Base-by-base conservation (phyloP, 2,329 filamentous ascomycete genomes). In the Proliferodiscus dingleyae region DNA sequence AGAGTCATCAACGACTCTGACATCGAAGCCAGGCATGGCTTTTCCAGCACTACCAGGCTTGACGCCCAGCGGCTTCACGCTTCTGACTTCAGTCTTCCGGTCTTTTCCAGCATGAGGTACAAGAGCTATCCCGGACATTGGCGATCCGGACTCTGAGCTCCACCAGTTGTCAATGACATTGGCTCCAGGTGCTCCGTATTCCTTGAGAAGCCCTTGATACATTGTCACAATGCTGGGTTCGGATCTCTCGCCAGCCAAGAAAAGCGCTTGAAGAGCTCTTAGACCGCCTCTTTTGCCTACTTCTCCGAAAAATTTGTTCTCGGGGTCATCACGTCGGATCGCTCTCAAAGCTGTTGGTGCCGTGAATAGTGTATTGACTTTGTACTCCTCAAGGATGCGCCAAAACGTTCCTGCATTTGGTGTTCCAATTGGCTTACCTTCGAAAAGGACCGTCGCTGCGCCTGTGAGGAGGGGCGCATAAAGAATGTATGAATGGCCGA, bases 361-460 rank as follows among this genome's bases (percentile, higher is more conserved):
- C 0, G 90, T 95, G 63, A 87, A 95, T 57, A 95, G 72, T 5
- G 80, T 78, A 50, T 87, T 94, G 44, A 94, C 89, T 59, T 83
- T 83, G 71, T 96, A 85, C 58, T 94, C 86, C 54, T 89, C 83
- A 3, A 94, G 67, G 15, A 95, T 80, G 2, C 89, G 75, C 90
- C 90, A 97, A 63, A 96, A 93, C 0, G 85, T 85, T 5, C 87
- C 85, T 1, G 89, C 86, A 57, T 95, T 83, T 0, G 90, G 90
- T 0, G 89, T 95, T 4, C 89, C 89, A 10, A 95, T 74, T 0
- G 90, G 90, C 56, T 96, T 96, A n/a, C 90, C 91, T 68, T 96
- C 90, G 64, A 89, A 96, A 0, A 96, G 72, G 1, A 96, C 79
- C 0, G 89, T 95, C 1, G 89, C 83, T 2, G 90, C 89, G 4